A percentile compares a stretch with the other conserved stretches of the same genome.
These are phyloP conservation scores for Bisporella sp. DNA, from an alignment of 2,329 filamentous ascomycete species.

Conservation along the genomic window DNA sequence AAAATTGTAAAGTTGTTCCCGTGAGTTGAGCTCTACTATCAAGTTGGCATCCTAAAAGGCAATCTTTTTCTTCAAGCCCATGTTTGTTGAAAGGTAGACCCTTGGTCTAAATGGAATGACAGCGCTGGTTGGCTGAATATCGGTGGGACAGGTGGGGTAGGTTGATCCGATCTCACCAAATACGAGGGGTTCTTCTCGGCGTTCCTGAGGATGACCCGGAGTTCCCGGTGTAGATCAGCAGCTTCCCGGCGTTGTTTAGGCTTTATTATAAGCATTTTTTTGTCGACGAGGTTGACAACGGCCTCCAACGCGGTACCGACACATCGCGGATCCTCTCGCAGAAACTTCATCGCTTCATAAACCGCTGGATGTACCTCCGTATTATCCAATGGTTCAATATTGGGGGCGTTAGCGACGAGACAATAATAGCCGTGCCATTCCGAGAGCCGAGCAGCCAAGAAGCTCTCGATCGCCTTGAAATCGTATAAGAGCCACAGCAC, in stretches of 20 bases:
- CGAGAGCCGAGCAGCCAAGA: too few species aligned
- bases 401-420: too few species aligned
- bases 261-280: not conserved
- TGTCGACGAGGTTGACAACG: conserved; percentile 1
- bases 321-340: conserved; percentile 1
- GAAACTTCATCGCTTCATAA: not conserved
- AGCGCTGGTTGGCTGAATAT: too few species aligned
- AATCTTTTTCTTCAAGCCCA: too few species aligned
- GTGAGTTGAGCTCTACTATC: too few species aligned
- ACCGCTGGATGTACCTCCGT: not conserved
- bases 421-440: too few species aligned
- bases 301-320: conserved; percentile 1
- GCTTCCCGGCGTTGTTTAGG: not conserved
- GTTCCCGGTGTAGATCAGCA: not conserved
- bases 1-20: too few species aligned
- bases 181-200: conserved; percentile 1
- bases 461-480: not conserved
- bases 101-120: too few species aligned
- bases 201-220: not conserved
- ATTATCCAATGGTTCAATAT: too few species aligned
- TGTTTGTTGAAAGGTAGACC: too few species aligned
- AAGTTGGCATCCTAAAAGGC: too few species aligned
- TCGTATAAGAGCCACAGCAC: conserved; percentile 8
- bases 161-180: not conserved
- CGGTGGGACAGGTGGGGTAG: not conserved